Evolutionary conservation across 768 basidiomycete species (phyloP), one percentile per base, ranked within the genome.

Genomic region (Leccinum subtestaceum): DNA sequence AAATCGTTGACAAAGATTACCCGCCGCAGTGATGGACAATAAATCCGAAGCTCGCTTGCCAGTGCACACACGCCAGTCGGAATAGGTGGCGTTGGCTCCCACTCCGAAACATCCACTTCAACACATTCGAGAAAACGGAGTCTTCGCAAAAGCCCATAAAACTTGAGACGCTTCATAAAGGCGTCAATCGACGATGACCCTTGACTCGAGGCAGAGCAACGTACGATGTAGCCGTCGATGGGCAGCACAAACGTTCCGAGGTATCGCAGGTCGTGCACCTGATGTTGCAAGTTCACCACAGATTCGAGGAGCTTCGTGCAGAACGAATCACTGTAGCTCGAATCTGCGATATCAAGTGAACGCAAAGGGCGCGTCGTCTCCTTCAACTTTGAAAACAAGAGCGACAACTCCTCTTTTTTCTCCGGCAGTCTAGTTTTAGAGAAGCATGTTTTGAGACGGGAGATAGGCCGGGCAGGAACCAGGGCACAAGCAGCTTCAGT

Each of bases 371-470:
- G 64, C 4, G 78, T 78, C 4, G 85, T 81, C 13, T 71, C 74
- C 51, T 66, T 73, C 47, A 87, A 67, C 49, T 76, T 79, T 4
- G 77, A 74, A 55, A 86, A 71, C 23, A 88, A 73, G 1, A 76
- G 62, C 0, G 65, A 62, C 73, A 87, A 72, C 67, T 89, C 87
- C 1, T 74, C 72, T 32, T 77, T 76, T 72, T 86, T 86, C 47
- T 81, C 82, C 5, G 63, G 66, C 2, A 73, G 53, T 53, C 75
- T 76, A n/a, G 81, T 74, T 53, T 76, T 75, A 23, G 86, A 86
- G 69, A 88, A 85, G 65, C 87, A 88, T 6, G 86, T 87, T 71
- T 88, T 88, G 57, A 89, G 76, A 55, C 80, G 81, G 2, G 81
- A 78, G 43, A 89, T 71, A 7, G 87, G 86, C 2, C 87, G 78